phyloP scores from a whole-genome alignment of 75 land plant genomes.

The Pseudotsuga menziesii region DNA sequence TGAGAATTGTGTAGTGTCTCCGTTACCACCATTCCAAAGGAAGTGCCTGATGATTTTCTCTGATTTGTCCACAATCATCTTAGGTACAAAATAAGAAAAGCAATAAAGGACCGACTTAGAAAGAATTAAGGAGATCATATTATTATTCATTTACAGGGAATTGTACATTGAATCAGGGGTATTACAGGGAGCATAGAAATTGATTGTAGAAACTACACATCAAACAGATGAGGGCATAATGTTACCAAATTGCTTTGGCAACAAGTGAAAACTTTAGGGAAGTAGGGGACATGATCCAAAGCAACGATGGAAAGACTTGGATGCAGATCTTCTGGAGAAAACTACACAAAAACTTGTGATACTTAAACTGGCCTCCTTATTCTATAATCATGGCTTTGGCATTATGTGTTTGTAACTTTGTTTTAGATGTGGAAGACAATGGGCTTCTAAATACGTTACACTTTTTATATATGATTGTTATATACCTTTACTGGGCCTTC shows the following conservation, averaged over 20 bases:
- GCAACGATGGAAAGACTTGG: background rate
- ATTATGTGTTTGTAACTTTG: background rate
- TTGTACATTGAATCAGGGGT: too few species aligned
- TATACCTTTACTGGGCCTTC: background rate
- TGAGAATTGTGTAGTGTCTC: too few species aligned
- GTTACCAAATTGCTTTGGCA: background rate
- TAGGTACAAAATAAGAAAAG: too few species aligned
- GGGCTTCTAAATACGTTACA: background rate
- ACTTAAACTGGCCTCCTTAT: background rate
- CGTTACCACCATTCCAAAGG: too few species aligned
- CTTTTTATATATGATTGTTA: background rate
- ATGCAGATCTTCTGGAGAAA: background rate
- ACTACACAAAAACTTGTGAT: background rate
- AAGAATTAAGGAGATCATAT: too few species aligned
- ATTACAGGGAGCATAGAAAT: too few species aligned
- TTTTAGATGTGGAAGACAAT: background rate
- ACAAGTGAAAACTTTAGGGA: background rate
- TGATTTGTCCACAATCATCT: too few species aligned
- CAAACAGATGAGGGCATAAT: background rate
- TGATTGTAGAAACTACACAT: too few species aligned
- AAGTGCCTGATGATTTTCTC: too few species aligned
- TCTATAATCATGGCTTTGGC: background rate
- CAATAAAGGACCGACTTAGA: too few species aligned
- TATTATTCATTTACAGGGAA: too few species aligned
- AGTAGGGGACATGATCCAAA: background rate